phyloP scores from a whole-genome alignment of 139 green algal species.

The Coelastrella sp. region DNA sequence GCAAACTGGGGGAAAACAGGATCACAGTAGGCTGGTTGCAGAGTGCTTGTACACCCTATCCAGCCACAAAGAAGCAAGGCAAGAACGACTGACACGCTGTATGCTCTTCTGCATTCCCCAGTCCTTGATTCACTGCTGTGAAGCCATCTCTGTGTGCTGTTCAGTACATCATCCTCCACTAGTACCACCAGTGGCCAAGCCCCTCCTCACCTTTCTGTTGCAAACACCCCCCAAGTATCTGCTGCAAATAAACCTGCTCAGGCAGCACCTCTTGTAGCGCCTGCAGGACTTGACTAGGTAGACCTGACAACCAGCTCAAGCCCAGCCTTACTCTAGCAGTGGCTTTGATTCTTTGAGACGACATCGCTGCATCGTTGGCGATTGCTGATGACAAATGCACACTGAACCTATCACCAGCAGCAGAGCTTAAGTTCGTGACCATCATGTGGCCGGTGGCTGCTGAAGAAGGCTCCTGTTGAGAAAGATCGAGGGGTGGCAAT shows the following conservation, averaged over 20 bases:
- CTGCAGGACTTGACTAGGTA: conserved; percentile 57
- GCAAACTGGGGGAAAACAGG: too few species aligned
- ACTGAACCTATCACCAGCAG: conserved; percentile 54
- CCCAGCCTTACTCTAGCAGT: conserved; percentile 65
- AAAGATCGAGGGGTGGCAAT: too few species aligned
- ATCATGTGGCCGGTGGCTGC: not conserved
- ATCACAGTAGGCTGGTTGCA: too few species aligned
- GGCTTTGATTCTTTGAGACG: too few species aligned
- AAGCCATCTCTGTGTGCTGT: too few species aligned
- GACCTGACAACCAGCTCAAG: conserved; percentile 43
- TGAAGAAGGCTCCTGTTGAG: conserved; percentile 6
- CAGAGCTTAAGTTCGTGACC: conserved; percentile 31
- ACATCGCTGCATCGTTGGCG: too few species aligned
- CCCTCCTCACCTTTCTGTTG: not conserved
- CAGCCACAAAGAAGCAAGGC: too few species aligned
- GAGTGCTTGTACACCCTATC: too few species aligned
- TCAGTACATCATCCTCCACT: not conserved
- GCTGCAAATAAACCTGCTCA: conserved; percentile 43
- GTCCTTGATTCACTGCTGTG: too few species aligned
- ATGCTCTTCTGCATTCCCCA: too few species aligned
- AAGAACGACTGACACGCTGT: too few species aligned
- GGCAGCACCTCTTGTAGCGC: conserved; percentile 61
- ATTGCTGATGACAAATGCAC: conserved; percentile 28
- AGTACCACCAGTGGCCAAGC: not conserved
- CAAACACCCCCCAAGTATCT: conserved; percentile 52